Conservation (phyloP, 139 green algal genomes). For the Chlamydomonas incerta region DNA sequence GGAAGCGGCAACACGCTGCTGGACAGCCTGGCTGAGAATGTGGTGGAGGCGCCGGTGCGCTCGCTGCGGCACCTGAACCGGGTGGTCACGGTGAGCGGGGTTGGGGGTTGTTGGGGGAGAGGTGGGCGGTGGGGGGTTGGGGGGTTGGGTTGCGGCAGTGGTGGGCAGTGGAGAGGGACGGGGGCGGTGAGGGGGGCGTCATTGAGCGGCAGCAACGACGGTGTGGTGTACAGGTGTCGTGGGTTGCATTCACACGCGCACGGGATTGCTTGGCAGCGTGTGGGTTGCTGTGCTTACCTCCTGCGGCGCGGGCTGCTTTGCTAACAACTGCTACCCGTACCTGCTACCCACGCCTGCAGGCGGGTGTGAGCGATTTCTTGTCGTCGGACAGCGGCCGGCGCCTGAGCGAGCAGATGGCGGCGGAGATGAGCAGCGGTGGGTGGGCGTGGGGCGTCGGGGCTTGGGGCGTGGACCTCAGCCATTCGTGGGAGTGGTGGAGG, state of each 20-base stretch:
- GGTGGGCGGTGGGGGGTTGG: not conserved
- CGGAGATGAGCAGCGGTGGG: slow-evolving; percentile 22
- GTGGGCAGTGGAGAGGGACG: not conserved
- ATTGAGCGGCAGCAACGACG: not conserved
- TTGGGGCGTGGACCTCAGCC: not conserved
- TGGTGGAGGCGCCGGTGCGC: slow-evolving; percentile 20
- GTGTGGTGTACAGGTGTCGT: no score
- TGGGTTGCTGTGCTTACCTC: not conserved
- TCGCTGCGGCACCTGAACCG: slow-evolving; percentile 13
- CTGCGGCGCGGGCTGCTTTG: not conserved
- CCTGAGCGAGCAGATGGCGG: slow-evolving; percentile 29
- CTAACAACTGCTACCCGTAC: not conserved
- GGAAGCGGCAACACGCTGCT: not conserved
- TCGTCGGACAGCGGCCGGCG: not conserved
- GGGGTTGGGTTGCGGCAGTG: not conserved
- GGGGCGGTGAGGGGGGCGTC: not conserved
- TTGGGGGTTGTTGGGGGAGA: not conserved
- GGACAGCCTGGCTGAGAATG: not conserved
- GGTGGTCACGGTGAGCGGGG: slow-evolving; percentile 1
- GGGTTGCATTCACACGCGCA: no score
- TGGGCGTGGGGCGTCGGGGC: not conserved
- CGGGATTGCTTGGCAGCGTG: no score
- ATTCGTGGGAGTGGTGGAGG: not conserved
- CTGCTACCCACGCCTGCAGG: not conserved
- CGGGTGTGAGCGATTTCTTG: not conserved